A percentile compares a stretch with the other conserved stretches of the same genome.
These are phyloP conservation scores for Microbotryum saponariae DNA, from an alignment of 1,284 basidiomycete species.

Conservation along the genomic window DNA sequence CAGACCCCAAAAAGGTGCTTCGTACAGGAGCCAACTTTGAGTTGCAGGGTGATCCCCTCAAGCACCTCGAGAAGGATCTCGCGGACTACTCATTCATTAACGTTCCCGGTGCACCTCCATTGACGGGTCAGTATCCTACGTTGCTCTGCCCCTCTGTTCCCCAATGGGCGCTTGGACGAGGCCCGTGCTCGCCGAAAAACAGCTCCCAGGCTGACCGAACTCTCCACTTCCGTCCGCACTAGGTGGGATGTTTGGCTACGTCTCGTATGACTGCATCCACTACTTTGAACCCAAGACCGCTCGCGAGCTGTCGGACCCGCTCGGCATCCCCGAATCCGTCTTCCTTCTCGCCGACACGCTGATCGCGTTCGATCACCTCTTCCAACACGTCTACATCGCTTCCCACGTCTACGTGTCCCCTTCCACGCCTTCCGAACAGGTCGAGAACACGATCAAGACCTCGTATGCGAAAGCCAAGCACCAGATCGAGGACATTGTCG, in stretches of 20 bases:
- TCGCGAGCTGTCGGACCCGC: constrained; percentile 58
- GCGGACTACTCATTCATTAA: constrained; percentile 79
- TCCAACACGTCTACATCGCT: constrained; percentile 87
- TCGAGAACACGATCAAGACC: constrained; percentile 54
- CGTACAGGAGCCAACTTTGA: constrained; percentile 81
- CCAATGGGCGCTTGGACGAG: too few species aligned
- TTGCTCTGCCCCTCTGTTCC: background rate
- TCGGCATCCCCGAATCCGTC: constrained; percentile 84
- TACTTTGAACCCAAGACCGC: constrained; percentile 92
- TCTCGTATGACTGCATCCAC: constrained; percentile 90
- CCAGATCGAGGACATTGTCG: constrained; percentile 67
- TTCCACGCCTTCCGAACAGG: constrained; percentile 37
- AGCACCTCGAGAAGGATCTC: constrained; percentile 76
- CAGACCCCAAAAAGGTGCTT: constrained; percentile 87
- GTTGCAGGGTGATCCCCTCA: constrained; percentile 76
- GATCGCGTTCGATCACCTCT: constrained; percentile 95
- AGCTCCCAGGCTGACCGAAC: too few species aligned
- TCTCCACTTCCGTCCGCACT: background rate
- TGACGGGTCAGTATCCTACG: constrained; percentile 53
- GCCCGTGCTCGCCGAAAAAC: too few species aligned
- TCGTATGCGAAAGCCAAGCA: constrained; percentile 73
- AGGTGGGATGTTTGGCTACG: constrained; percentile 96
- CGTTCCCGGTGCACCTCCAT: constrained; percentile 83
- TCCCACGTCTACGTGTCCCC: constrained; percentile 85
- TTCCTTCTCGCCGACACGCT: constrained; percentile 96